Evolutionary conservation across 202 grass and related monocot species (phyloP).

Genomic region (Miscanthus sacchariflorus): DNA sequence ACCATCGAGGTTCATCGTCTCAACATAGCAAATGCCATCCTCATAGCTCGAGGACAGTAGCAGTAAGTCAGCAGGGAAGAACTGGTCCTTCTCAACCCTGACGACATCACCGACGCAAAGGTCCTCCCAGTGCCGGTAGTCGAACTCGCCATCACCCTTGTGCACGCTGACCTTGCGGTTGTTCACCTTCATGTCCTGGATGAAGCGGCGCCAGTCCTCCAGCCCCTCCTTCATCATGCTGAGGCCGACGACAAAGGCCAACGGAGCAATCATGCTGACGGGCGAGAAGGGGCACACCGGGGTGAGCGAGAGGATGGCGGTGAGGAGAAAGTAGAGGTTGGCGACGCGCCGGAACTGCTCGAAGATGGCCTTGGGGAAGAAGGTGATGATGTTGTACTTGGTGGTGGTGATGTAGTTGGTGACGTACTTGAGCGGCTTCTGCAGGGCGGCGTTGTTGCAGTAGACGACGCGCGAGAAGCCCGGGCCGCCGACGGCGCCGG

Average conservation of each 20-base stretch:
- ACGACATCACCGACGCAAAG: conserved; percentile 90
- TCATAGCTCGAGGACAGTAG: conserved; percentile 90
- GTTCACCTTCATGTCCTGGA: conserved; percentile 99
- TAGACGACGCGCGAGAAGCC: conserved; percentile 86
- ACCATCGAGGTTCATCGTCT: conserved; percentile 99
- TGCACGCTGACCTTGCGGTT: conserved; percentile 76
- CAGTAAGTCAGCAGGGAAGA: conserved; percentile 93
- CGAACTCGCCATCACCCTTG: conserved; percentile 69
- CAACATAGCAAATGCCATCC: conserved; percentile 98
- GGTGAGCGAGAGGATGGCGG: conserved; percentile 90
- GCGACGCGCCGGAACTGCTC: conserved; percentile 98
- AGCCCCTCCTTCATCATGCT: conserved; percentile 96
- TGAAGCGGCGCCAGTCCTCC: conserved; percentile 95
- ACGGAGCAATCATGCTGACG: conserved; percentile 86
- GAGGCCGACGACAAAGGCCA: conserved; percentile 88
- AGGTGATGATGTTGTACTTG: conserved; percentile 95
- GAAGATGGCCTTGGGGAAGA: conserved; percentile 96
- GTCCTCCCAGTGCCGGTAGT: conserved; percentile 73
- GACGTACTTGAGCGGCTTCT: conserved; percentile 86
- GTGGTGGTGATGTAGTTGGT: conserved; percentile 94
- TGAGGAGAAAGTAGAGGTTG: conserved; percentile 96
- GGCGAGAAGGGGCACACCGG: conserved; percentile 84
- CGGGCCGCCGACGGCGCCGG: conserved; percentile 62
- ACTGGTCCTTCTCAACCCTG: conserved; percentile 96
- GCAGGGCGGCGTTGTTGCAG: conserved; percentile 77